Conservation (phyloP, 768 basidiomycete genomes). For the Leucogyrophana mollusca region DNA sequence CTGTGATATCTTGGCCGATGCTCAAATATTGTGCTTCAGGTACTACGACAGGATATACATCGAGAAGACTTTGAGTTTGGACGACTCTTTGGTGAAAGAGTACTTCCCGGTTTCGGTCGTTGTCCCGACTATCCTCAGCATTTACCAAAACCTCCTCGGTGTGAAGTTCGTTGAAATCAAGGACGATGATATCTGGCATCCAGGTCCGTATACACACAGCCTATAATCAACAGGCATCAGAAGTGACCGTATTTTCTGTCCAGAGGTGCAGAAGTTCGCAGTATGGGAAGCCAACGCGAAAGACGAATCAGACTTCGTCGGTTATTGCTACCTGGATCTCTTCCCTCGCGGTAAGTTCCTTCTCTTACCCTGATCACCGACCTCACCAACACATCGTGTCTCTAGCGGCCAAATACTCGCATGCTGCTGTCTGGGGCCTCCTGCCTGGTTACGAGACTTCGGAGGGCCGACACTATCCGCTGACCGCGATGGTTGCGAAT, state of each 20-base stretch:
- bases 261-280: constrained; percentile 80
- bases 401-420: constrained; percentile 74
- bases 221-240: too few relatives aligned
- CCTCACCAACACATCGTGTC: neutral
- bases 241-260: neutral
- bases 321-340: constrained; percentile 86
- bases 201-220: constrained; percentile 59
- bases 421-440: constrained; percentile 84
- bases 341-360: constrained; percentile 68
- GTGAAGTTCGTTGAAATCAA: constrained; percentile 62
- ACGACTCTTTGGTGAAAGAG: constrained; percentile 80
- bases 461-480: constrained; percentile 65
- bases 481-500: constrained; percentile 88
- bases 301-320: constrained; percentile 70
- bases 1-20: too few relatives aligned
- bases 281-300: constrained; percentile 83
- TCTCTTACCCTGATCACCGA: neutral
- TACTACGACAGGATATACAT: constrained; percentile 43
- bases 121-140: constrained; percentile 76
- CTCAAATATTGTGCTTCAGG: too few relatives aligned
- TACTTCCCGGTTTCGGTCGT: constrained; percentile 87
- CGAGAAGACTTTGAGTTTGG: constrained; percentile 65
- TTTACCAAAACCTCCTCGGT: constrained; percentile 81
- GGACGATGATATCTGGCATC: constrained; percentile 76
- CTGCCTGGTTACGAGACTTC: constrained; percentile 60